Conservation (phyloP, 108 stramenopile genomes). For the Cyclotella kingstonii region DNA sequence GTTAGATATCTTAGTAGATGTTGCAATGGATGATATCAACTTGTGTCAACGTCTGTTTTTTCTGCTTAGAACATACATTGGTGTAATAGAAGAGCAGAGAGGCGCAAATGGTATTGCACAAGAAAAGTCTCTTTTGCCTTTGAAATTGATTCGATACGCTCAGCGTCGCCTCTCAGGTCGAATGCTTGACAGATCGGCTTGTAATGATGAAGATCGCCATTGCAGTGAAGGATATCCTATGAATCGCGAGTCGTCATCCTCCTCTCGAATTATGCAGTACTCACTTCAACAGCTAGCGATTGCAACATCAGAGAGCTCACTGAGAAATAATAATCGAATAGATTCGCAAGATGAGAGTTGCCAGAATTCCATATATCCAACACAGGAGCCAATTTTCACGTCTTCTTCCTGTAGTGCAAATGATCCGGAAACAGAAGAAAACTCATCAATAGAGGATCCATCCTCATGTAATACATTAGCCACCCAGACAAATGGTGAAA, state of each 20-base stretch:
- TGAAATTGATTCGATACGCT: slow-evolving; percentile 30
- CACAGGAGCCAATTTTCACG: not conserved
- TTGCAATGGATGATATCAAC: slow-evolving; percentile 45
- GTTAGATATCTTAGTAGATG: slow-evolving; percentile 40
- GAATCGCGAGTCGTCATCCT: slow-evolving; percentile 32
- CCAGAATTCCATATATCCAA: no score
- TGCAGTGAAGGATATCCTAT: slow-evolving; percentile 32
- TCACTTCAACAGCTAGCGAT: slow-evolving; percentile 14
- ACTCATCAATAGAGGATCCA: not conserved
- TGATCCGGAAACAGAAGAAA: slow-evolving; percentile 5
- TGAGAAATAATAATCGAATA: no score
- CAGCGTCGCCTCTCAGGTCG: slow-evolving; percentile 36
- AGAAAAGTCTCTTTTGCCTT: slow-evolving; percentile 1
- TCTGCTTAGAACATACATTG: slow-evolving; percentile 47
- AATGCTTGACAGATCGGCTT: slow-evolving; percentile 34
- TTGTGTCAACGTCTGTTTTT: slow-evolving; percentile 57
- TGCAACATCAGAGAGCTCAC: slow-evolving; percentile 25
- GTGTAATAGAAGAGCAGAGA: slow-evolving; percentile 37
- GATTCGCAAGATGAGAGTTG: no score
- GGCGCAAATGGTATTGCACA: slow-evolving; percentile 1
- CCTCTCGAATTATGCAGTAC: slow-evolving; percentile 11
- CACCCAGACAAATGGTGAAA: not conserved
- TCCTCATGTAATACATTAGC: not conserved
- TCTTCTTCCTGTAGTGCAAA: slow-evolving; percentile 8
- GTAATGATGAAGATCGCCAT: slow-evolving; percentile 16